Evolutionary conservation across 202 grass and related monocot species (phyloP).

Genomic region (Saccharum hybrid): DNA sequence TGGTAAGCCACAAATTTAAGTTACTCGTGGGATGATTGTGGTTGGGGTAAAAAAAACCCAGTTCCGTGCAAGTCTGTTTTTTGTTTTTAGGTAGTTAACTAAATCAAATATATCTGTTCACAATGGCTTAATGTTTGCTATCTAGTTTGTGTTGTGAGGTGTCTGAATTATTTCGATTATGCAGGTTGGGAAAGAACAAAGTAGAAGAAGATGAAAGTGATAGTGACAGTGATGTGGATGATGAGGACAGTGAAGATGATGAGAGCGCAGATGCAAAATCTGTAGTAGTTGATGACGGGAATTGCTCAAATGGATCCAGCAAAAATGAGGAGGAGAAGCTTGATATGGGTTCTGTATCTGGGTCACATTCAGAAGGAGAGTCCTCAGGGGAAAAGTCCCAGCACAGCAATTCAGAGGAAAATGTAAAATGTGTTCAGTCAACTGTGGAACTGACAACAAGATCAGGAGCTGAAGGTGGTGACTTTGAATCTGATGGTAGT

Average conservation of each 20-base stretch:
- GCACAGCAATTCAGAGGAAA: no score
- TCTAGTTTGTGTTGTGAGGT: conserved; percentile 12
- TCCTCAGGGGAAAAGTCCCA: conserved; percentile 55
- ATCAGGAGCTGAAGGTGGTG: conserved; percentile 43
- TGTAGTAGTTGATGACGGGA: conserved; percentile 63
- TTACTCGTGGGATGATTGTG: not conserved
- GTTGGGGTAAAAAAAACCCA: not conserved
- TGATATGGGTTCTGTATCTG: conserved; percentile 55
- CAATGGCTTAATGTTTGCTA: not conserved
- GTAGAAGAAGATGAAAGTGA: conserved; percentile 70
- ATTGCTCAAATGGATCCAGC: conserved; percentile 59
- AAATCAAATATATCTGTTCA: not conserved
- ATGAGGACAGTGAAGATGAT: conserved; percentile 41
- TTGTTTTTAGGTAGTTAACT: conserved; percentile 17
- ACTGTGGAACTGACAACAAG: not conserved
- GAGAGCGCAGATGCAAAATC: conserved; percentile 59
- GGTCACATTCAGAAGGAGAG: conserved; percentile 63
- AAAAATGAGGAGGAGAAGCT: conserved; percentile 46
- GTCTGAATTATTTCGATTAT: conserved; percentile 37
- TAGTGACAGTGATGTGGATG: conserved; percentile 67
- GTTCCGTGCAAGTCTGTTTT: not conserved
- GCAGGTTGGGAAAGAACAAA: conserved; percentile 95
- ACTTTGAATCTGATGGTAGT: conserved; percentile 52
- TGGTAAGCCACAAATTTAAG: conserved; percentile 12
- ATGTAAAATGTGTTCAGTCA: no score